phyloP scores from a whole-genome alignment of 2,329 filamentous ascomycete species.

The Cladosporium sp. region DNA sequence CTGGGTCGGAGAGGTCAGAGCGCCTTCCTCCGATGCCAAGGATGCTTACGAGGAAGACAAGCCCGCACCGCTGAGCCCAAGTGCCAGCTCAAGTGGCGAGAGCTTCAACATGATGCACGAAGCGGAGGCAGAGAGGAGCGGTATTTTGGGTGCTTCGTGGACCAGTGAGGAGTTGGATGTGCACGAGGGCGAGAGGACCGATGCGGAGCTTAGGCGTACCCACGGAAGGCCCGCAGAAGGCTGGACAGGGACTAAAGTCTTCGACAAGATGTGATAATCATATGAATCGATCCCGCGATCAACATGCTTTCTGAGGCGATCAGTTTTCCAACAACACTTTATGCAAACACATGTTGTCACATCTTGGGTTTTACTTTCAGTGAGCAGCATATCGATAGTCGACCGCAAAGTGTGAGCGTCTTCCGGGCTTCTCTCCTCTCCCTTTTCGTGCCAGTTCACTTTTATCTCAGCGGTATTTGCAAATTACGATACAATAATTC shows the following conservation, averaged over 20 bases:
- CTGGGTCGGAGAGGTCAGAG: slow-evolving; percentile 34
- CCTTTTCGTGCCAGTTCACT: background rate
- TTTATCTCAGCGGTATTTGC: background rate
- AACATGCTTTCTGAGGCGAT: background rate
- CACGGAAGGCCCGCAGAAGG: slow-evolving; percentile 29
- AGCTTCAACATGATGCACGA: slow-evolving; percentile 50
- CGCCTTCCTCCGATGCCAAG: background rate
- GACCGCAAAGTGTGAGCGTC: background rate
- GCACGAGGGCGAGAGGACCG: slow-evolving; percentile 25
- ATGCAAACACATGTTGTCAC: background rate
- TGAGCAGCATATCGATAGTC: background rate
- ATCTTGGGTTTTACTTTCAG: background rate
- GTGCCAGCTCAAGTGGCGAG: slow-evolving; percentile 35
- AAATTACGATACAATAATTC: background rate
- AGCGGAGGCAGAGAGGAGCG: slow-evolving; percentile 43
- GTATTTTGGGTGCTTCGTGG: slow-evolving; percentile 25
- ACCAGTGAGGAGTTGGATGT: slow-evolving; percentile 28
- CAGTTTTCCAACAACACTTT: background rate
- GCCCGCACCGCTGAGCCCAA: slow-evolving; percentile 22
- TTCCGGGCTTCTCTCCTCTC: background rate
- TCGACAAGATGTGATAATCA: slow-evolving; percentile 39
- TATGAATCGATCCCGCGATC: background rate
- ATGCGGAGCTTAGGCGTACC: slow-evolving; percentile 28
- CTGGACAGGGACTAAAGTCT: slow-evolving; percentile 36
- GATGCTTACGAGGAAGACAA: slow-evolving; percentile 11